Base-by-base conservation (phyloP, 2,329 filamentous ascomycete species). In the Anisogramma anomala region DNA sequence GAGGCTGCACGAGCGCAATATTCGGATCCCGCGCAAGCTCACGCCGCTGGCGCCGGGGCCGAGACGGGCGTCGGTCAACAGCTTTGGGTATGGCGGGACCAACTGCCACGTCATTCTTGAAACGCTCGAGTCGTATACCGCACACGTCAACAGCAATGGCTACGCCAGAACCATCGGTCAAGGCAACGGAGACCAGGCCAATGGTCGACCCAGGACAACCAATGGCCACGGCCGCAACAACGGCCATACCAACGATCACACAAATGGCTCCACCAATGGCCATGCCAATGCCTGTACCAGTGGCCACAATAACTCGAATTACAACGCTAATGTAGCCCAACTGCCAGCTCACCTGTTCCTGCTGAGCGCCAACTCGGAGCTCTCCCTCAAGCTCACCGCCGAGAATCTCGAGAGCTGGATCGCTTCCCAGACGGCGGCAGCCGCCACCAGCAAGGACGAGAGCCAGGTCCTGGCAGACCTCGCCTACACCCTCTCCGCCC, bases 51-150 rank as follows among this genome's bases (percentile, higher is more conserved):
- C 18, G 5, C 39, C 36, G 4, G 49, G 49, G 49, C 48, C 48
- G 1, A 27, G 9, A n/a, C 17, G 14, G 30, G 30, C n/a, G 28
- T 45, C 7, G 41, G 43, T 60, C 22, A 57, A 57, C 41, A 48
- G 43, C 19, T 60, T 58, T 36, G 57, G 58, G 6, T 57, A 48
- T 41, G 57, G 56, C 3, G 56, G 58, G 3, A 47, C 53, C 14
- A 58, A 60, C 23, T 50, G 42, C 2, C 55, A 59, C 6, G 11
- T 25, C n/a, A n/a, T n/a, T n/a, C n/a, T n/a, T n/a, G n/a, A n/a
- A n/a, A n/a, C n/a, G n/a, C n/a, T n/a, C n/a, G n/a, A n/a, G n/a
- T n/a, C n/a, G n/a, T n/a, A n/a, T n/a, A n/a, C n/a, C n/a, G n/a
- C n/a, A n/a, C n/a, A n/a, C n/a, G n/a, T n/a, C n/a, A n/a, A n/a